Evolutionary conservation across 2,329 filamentous ascomycete species (phyloP), one percentile per base, ranked within the genome.

Genomic region (Arthrobotrys musiformis): DNA sequence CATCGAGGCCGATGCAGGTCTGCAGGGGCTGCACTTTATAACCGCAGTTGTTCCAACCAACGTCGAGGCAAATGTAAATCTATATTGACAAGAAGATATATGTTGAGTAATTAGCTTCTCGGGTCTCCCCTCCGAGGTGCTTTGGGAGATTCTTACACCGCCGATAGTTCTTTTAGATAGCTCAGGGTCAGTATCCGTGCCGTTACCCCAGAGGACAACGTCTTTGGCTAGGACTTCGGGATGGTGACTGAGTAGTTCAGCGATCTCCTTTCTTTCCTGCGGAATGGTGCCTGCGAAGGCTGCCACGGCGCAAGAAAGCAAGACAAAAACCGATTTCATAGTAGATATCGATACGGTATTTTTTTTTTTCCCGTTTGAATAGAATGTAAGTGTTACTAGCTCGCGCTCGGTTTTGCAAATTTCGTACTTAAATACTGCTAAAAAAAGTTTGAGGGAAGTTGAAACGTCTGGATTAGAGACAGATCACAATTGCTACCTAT

Each of bases 11-110:
- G 37, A 74, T 74, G 17, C 69, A 74, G 7, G 46, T 60, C 15
- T 67, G 19, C 22, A 68, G 17, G 19, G 70, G 62, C 70, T 74
- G 50, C 2, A 74, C 70, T 28, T 50, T 62, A 17, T 68, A 74
- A 9, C 35, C 37, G 19, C 70, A 74, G 19, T 17, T 60, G 26
- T 46, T 48, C 70, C 50, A 74, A 61, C 67, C 67, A 9, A 68
- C 58, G 24, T 30, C 62, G 26, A 42, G 35, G 28, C 50, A 74
- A 37, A 74, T 48, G 26, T 30, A 74, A 22, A 74, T 67, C 70
- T 74, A 19, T 4, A 15, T 40, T 40, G 7, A 15, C 15, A 13
- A 5, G 6, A 22, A 19, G 9, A 40, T 35, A 19, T 7, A 60
- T 2, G 15, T 24, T 52, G 3, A 60, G 54, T 60, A 19, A 33